Conservation (phyloP, 352 stramenopile species). For the Aphanomyces euteiches region DNA sequence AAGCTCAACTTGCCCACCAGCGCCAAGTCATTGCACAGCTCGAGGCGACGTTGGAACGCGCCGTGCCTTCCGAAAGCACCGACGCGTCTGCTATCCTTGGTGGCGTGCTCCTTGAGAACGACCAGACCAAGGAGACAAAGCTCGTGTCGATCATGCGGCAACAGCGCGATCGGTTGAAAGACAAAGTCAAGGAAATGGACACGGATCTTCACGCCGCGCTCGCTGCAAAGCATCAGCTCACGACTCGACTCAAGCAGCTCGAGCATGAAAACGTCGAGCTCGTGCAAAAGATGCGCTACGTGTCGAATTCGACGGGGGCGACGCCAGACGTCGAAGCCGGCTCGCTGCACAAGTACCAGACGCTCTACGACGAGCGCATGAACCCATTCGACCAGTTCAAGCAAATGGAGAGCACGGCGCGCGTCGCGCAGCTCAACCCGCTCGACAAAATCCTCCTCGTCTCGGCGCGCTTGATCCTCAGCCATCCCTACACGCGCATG, state of each 20-base stretch:
- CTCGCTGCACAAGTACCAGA: constrained; percentile 14
- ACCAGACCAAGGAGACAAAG: constrained; percentile 49
- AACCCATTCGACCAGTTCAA: constrained; percentile 91
- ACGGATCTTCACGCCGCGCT: constrained; percentile 1
- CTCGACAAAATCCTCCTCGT: constrained; percentile 89
- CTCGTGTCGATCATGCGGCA: constrained; percentile 81
- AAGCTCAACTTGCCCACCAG: constrained; percentile 60
- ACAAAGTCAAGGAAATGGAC: constrained; percentile 58
- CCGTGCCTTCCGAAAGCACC: constrained; percentile 42
- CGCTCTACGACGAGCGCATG: constrained; percentile 88
- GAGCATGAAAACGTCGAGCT: constrained; percentile 89
- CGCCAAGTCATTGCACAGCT: constrained; percentile 21
- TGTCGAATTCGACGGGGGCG: constrained; percentile 71
- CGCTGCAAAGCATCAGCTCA: constrained; percentile 57
- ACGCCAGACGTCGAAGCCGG: constrained; percentile 30
- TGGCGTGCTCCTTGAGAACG: constrained; percentile 19
- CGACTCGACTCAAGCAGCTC: constrained; percentile 69
- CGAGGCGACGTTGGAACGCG: constrained; percentile 29
- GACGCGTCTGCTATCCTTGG: constrained; percentile 18
- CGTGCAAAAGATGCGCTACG: constrained; percentile 87
- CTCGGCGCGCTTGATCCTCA: constrained; percentile 76
- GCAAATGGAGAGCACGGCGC: constrained; percentile 84
- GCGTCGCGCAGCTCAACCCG: constrained; percentile 86
- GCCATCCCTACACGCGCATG: constrained; percentile 76
- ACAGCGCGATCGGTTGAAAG: constrained; percentile 75